Conservation (phyloP, 2,329 filamentous ascomycete species). For the Penicillium hesseltinei region DNA sequence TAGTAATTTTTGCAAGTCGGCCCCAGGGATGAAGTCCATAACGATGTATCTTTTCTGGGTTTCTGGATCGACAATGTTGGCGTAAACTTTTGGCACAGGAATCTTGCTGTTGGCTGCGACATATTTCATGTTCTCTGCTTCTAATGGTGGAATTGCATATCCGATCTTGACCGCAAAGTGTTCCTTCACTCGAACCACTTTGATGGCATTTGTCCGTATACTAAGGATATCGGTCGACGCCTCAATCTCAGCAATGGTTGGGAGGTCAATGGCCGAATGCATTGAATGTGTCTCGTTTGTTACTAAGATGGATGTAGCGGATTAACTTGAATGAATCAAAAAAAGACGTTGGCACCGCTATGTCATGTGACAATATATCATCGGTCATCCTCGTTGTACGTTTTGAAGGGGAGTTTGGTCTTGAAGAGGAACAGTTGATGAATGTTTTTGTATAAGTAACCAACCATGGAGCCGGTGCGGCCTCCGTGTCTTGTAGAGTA, state of each 20-base stretch:
- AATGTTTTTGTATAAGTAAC: neutral
- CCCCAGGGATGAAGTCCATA: conserved; percentile 15
- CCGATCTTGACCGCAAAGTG: conserved; percentile 22
- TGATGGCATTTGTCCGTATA: conserved; percentile 12
- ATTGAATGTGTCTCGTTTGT: neutral
- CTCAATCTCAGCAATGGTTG: conserved; percentile 20
- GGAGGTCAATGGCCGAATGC: neutral
- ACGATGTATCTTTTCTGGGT: conserved; percentile 20
- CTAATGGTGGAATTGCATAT: conserved; percentile 11
- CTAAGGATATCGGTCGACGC: conserved; percentile 17
- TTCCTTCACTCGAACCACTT: conserved; percentile 20
- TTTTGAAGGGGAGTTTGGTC: neutral
- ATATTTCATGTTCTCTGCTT: conserved; percentile 23
- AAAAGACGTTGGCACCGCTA: neutral
- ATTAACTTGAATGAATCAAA: neutral
- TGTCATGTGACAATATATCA: neutral
- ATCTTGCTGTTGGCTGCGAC: conserved; percentile 19
- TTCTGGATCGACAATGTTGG: conserved; percentile 12
- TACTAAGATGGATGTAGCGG: neutral
- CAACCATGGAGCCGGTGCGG: neutral
- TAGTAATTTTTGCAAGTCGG: conserved; percentile 14
- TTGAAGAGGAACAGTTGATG: neutral
- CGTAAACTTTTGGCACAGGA: conserved; percentile 16
- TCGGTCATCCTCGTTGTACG: neutral
- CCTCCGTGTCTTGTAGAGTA: neutral